Percentiles rank a stretch among this genome's conserved stretches.
Conservation (phyloP, 192 early-diverging fungal species). For the Cladochytrium replicatum region DNA sequence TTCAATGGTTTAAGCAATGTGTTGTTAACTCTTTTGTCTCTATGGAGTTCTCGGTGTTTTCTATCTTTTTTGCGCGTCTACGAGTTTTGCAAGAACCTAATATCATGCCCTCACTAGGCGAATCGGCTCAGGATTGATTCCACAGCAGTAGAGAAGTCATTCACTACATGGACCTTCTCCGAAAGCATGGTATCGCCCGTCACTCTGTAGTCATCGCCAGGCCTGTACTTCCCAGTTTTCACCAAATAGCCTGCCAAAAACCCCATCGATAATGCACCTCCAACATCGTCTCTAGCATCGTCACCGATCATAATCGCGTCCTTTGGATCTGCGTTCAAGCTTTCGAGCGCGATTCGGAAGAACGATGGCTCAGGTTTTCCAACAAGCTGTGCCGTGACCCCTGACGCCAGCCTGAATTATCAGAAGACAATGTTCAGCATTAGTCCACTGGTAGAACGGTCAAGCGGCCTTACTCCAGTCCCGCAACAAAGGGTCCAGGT, state of each 20-base stretch:
- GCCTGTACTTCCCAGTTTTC: constrained; percentile 73
- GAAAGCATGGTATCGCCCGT: too few relatives aligned
- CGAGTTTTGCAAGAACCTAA: too few relatives aligned
- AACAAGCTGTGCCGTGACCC: constrained; percentile 52
- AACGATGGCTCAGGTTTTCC: constrained; percentile 74
- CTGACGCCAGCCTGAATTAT: too few relatives aligned
- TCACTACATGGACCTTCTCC: too few relatives aligned
- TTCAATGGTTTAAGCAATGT: too few relatives aligned
- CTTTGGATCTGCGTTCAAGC: constrained; percentile 48
- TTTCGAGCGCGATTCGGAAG: constrained; percentile 64
- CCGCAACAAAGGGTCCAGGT: constrained; percentile 81
- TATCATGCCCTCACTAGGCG: too few relatives aligned
- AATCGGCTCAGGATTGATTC: too few relatives aligned
- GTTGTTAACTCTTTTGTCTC: too few relatives aligned
- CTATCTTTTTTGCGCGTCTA: too few relatives aligned
- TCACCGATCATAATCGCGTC: constrained; percentile 81
- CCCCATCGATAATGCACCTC: constrained; percentile 64
- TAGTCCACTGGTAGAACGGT: not conserved
- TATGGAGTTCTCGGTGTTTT: too few relatives aligned
- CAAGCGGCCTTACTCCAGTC: constrained; percentile 57
- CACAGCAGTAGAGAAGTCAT: too few relatives aligned
- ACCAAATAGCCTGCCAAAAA: constrained; percentile 50
- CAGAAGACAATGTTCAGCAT: not conserved
- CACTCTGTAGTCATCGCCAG: constrained; percentile 75
- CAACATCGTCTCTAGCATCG: constrained; percentile 72